Percentiles rank a stretch among this genome's conserved stretches.
phyloP scores from a whole-genome alignment of 345 rosid genomes.

The Dimocarpus longan region DNA sequence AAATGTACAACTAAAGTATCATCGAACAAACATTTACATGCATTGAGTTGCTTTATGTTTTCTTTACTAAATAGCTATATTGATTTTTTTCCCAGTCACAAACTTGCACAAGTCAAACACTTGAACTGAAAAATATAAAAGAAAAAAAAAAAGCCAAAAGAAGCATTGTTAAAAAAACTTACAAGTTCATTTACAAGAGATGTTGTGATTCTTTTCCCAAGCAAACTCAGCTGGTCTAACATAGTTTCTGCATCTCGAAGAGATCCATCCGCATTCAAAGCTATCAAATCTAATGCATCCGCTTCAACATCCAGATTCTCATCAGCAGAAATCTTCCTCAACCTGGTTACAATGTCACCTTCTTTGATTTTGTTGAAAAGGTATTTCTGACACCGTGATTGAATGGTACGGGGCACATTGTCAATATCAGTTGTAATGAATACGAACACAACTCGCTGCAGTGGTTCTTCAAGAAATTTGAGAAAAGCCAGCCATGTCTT shows the following conservation, averaged over 20 bases:
- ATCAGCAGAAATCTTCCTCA: conserved; percentile 63
- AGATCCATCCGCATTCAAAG: conserved; percentile 93
- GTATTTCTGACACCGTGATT: conserved; percentile 95
- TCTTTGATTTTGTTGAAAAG: conserved; percentile 92
- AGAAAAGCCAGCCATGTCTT: conserved; percentile 91
- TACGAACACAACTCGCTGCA: conserved; percentile 68
- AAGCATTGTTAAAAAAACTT: conserved; percentile 39
- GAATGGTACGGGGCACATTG: conserved; percentile 89
- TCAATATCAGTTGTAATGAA: conserved; percentile 93
- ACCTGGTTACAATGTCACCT: conserved; percentile 62
- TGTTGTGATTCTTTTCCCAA: conserved; percentile 85
- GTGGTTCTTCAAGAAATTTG: conserved; percentile 87
- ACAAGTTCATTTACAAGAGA: conserved; percentile 93
- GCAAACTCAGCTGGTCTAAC: conserved; percentile 94
- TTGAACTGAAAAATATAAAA: conserved; percentile 1
- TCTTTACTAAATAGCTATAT: neutral
- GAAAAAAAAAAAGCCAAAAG: neutral
- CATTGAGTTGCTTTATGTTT: conserved; percentile 1
- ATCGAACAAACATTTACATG: neutral
- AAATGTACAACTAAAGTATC: neutral
- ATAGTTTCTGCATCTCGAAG: conserved; percentile 98
- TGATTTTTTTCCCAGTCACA: neutral
- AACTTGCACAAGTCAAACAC: neutral
- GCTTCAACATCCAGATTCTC: conserved; percentile 87
- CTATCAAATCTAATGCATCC: conserved; percentile 91